A percentile compares a stretch with the other conserved stretches of the same genome.
These are phyloP conservation scores for Evansstolkia leycettana DNA, from an alignment of 495 filamentous ascomycete species.

Conservation along the genomic window DNA sequence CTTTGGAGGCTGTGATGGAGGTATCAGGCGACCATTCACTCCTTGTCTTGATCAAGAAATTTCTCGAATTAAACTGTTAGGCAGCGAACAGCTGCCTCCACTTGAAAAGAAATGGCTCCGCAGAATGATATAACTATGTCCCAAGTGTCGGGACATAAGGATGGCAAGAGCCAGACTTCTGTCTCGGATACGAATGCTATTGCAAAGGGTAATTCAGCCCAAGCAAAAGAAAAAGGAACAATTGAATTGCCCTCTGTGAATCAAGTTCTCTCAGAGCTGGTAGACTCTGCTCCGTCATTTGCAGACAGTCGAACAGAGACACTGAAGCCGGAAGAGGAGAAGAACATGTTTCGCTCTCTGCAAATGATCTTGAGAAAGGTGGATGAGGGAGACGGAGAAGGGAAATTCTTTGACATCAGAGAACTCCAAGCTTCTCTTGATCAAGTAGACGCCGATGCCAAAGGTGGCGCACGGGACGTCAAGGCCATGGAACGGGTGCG, in stretches of 20 bases:
- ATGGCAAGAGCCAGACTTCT: constrained; percentile 1
- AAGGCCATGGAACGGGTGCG: constrained; percentile 14
- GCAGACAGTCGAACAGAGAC: constrained; percentile 5
- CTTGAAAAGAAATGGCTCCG: constrained; percentile 9
- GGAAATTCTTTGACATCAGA: constrained; percentile 10
- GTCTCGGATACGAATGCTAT: neutral
- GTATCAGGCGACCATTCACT: too few relatives aligned
- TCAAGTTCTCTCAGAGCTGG: constrained; percentile 14
- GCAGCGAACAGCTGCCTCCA: neutral
- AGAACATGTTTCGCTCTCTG: constrained; percentile 17
- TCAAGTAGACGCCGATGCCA: constrained; percentile 12
- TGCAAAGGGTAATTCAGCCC: too few relatives aligned
- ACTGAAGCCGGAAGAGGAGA: constrained; percentile 10
- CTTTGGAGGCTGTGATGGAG: too few relatives aligned
- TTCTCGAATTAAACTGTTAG: too few relatives aligned
- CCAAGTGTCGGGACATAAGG: neutral
- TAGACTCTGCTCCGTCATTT: constrained; percentile 8
- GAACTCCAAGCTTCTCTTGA: constrained; percentile 17
- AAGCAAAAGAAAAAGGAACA: neutral
- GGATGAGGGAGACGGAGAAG: constrained; percentile 6
- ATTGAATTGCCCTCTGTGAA: constrained; percentile 16
- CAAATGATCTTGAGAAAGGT: constrained; percentile 12
- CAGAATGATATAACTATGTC: constrained; percentile 8
- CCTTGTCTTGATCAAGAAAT: too few relatives aligned
- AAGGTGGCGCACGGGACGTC: constrained; percentile 9